These are phyloP conservation scores for Inga oerstediana DNA, from an alignment of 306 rosid genomes.

Conservation along the genomic window DNA sequence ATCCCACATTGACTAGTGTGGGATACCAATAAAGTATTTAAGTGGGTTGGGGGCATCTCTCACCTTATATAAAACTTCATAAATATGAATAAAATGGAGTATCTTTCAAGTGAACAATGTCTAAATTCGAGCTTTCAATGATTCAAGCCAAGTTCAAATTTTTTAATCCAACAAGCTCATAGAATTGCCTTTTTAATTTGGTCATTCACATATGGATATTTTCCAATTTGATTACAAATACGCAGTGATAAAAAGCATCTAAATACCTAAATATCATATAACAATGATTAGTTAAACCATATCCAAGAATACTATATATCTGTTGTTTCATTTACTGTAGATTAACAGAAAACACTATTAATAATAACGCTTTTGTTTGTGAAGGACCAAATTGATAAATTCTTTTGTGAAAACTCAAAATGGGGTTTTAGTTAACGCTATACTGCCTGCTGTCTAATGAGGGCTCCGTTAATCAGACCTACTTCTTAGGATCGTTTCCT, in stretches of 20 bases:
- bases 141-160: not conserved
- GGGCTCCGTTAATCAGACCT: not conserved
- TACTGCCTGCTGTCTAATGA: not conserved
- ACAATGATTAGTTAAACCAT: not conserved
- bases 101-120: not conserved
- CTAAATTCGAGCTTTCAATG: not conserved
- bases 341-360: not conserved
- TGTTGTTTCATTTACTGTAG: not conserved
- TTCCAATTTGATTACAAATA: not conserved
- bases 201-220: not conserved
- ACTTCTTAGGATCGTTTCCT: slow-evolving; percentile 1
- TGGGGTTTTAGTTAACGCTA: not conserved
- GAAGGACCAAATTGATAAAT: not conserved
- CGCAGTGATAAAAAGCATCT: not conserved
- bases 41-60: not conserved
- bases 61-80: not conserved
- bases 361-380: not conserved
- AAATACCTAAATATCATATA: not conserved
- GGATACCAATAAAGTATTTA: not conserved
- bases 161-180: not conserved
- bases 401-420: not conserved
- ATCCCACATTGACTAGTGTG: not conserved
- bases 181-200: not conserved
- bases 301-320: not conserved
- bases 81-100: not conserved